Percentiles rank a stretch among this genome's conserved stretches.
Conservation (phyloP, 148 eudicot species). For the Rhododendron molle region DNA sequence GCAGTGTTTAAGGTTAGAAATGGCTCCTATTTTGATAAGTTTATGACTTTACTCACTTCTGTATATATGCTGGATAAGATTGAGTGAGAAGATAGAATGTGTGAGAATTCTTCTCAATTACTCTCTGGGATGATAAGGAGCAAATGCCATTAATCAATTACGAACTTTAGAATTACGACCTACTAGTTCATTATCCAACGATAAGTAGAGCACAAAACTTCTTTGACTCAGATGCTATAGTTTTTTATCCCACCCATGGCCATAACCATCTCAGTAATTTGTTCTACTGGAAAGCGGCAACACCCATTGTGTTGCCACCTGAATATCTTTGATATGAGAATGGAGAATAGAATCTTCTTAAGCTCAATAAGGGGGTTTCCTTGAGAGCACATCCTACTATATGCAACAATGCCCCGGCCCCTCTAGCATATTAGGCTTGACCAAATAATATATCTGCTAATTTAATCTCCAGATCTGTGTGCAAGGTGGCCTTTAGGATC, state of each 20-base stretch:
- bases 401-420: background rate
- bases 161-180: background rate
- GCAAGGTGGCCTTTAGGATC: background rate
- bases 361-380: background rate
- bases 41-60: background rate
- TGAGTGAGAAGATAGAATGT: background rate
- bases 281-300: background rate
- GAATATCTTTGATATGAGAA: background rate
- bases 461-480: background rate
- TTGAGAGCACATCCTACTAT: background rate
- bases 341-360: background rate
- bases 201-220: background rate
- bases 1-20: background rate
- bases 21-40: background rate
- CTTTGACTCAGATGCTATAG: background rate
- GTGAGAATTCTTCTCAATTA: background rate
- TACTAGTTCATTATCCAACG: background rate
- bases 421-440: background rate
- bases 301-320: background rate
- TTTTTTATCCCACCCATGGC: background rate
- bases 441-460: background rate
- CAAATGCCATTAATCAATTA: background rate
- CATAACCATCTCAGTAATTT: background rate
- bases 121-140: background rate
- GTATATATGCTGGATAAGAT: background rate